phyloP scores from a whole-genome alignment of 192 early-diverging fungal species.

The Jimgerdemannia lactiflua region DNA sequence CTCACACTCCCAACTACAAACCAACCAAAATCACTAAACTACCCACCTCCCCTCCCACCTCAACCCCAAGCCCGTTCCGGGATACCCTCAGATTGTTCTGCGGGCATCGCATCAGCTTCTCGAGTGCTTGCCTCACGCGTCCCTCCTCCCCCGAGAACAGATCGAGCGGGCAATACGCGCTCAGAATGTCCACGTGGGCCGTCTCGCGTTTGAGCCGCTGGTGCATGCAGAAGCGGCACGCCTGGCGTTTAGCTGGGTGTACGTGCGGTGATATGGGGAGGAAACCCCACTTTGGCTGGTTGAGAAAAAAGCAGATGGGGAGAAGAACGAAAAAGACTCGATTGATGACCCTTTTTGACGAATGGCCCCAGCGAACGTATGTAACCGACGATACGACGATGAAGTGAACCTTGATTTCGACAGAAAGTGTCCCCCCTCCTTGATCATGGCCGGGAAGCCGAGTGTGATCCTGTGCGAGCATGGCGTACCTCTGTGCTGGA shows the following conservation, averaged over 20 bases:
- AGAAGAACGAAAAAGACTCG: not conserved
- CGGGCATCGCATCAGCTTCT: conserved; percentile 34
- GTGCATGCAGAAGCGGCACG: conserved; percentile 80
- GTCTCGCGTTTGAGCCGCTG: conserved; percentile 47
- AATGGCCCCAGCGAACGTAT: no score
- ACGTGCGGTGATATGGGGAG: conserved; percentile 47
- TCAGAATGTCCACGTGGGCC: conserved; percentile 17
- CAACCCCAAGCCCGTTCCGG: conserved; percentile 31
- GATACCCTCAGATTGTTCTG: conserved; percentile 57
- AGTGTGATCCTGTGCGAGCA: conserved; percentile 48
- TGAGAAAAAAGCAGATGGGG: conserved; percentile 5
- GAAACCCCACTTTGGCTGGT: conserved; percentile 72
- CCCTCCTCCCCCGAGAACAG: conserved; percentile 43
- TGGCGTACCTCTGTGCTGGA: conserved; percentile 29
- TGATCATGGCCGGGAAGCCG: not conserved
- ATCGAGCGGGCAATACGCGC: conserved; percentile 69
- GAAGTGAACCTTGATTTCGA: not conserved
- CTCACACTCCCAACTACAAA: not conserved
- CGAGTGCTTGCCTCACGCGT: conserved; percentile 35
- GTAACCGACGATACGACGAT: no score
- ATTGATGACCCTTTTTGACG: not conserved
- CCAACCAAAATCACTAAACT: not conserved
- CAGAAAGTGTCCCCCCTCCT: not conserved
- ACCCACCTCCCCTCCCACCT: not conserved
- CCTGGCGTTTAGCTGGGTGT: conserved; percentile 44